Conservation (phyloP, 2,329 filamentous ascomycete species). For the Phoma sp. region DNA sequence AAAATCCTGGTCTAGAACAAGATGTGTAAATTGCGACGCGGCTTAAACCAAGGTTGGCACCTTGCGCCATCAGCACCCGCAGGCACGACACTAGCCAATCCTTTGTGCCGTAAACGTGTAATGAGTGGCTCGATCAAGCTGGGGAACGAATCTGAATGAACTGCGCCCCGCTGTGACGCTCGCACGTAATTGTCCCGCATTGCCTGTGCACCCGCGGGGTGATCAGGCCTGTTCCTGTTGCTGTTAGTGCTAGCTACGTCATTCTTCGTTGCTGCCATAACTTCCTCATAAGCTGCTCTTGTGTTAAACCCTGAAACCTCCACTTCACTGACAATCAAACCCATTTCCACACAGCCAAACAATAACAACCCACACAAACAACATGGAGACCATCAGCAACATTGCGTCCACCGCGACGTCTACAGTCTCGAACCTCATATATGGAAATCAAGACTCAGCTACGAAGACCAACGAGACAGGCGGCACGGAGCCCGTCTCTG, state of each 20-base stretch:
- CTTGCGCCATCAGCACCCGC: slow-evolving; percentile 4
- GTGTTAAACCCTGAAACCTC: slow-evolving; percentile 4
- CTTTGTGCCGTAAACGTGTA: slow-evolving; percentile 13
- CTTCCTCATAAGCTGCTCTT: slow-evolving; percentile 17
- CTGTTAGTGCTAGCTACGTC: slow-evolving; percentile 24
- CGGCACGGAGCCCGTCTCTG: slow-evolving; percentile 74
- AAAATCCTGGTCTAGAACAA: slow-evolving; percentile 6
- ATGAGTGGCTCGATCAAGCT: slow-evolving; percentile 4
- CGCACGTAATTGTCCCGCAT: slow-evolving; percentile 23
- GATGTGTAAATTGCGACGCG: slow-evolving; percentile 6
- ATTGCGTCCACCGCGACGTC: slow-evolving; percentile 33
- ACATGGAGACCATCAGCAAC: slow-evolving; percentile 52
- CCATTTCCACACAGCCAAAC: background rate
- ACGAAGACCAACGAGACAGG: slow-evolving; percentile 49
- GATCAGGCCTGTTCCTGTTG: slow-evolving; percentile 13
- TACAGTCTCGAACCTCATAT: slow-evolving; percentile 48
- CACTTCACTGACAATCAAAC: background rate
- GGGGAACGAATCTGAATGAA: slow-evolving; percentile 1
- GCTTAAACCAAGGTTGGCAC: slow-evolving; percentile 11
- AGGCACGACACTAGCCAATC: background rate
- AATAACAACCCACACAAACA: slow-evolving; percentile 1
- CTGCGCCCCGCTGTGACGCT: slow-evolving; percentile 25
- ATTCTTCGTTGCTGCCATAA: slow-evolving; percentile 23
- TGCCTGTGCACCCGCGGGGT: slow-evolving; percentile 19
- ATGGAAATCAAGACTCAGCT: slow-evolving; percentile 41